Conservation (phyloP, 1,284 basidiomycete genomes). For the Malassezia sp. region DNA sequence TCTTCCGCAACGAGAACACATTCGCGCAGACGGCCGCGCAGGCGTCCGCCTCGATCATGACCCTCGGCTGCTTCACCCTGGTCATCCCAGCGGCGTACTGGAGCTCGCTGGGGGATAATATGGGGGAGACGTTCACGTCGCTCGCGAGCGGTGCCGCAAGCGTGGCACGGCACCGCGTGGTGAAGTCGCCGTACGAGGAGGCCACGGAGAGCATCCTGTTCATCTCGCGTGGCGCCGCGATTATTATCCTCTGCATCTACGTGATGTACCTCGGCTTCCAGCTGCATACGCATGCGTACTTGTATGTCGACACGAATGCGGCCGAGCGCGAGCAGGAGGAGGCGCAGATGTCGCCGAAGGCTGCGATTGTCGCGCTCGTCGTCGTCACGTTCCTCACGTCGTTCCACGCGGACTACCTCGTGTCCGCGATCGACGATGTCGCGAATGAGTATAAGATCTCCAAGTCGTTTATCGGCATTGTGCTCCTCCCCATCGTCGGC, state of each 20-base stretch:
- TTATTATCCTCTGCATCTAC: constrained; percentile 67
- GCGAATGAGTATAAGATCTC: constrained; percentile 42
- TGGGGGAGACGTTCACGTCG: constrained; percentile 39
- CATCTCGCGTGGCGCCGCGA: constrained; percentile 38
- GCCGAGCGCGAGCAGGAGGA: constrained; percentile 35
- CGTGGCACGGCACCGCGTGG: not conserved
- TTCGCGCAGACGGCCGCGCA: constrained; percentile 46
- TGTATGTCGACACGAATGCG: constrained; percentile 33
- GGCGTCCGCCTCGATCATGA: constrained; percentile 56
- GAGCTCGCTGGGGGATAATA: constrained; percentile 23
- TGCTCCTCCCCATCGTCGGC: constrained; percentile 70
- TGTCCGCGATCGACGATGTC: constrained; percentile 44
- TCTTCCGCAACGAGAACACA: constrained; percentile 32
- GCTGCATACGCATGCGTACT: constrained; percentile 39
- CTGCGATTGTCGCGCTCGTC: constrained; percentile 33
- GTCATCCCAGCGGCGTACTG: constrained; percentile 84
- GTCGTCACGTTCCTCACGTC: constrained; percentile 38
- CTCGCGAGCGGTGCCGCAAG: constrained; percentile 17
- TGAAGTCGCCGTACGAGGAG: not conserved
- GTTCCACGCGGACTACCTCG: constrained; percentile 47
- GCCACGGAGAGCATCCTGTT: constrained; percentile 27
- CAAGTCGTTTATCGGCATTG: constrained; percentile 48
- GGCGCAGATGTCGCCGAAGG: constrained; percentile 36
- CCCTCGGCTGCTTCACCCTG: constrained; percentile 73
- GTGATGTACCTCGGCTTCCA: constrained; percentile 55